A percentile compares a stretch with the other conserved stretches of the same genome.
phyloP scores from a whole-genome alignment of 1,284 basidiomycete genomes.

The Tilletia caries region DNA sequence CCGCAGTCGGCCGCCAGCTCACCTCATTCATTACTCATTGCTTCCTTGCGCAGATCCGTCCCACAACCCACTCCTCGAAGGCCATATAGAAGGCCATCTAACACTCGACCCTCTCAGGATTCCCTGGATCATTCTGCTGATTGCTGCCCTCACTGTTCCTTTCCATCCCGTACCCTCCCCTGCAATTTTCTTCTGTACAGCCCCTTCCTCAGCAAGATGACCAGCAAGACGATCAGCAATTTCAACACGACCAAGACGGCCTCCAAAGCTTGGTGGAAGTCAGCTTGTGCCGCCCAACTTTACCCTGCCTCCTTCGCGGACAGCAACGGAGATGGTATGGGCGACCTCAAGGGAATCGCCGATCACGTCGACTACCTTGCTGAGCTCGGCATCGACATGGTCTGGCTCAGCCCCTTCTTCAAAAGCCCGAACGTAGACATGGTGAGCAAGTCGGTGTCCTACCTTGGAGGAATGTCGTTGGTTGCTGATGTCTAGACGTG shows the following conservation, averaged over 20 bases:
- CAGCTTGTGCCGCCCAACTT: slow-evolving; percentile 55
- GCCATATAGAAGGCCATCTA: too few species aligned
- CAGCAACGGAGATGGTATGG: slow-evolving; percentile 70
- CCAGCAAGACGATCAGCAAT: neutral
- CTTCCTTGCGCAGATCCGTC: too few species aligned
- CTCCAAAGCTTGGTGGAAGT: slow-evolving; percentile 9
- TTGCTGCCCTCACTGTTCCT: too few species aligned
- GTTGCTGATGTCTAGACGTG: slow-evolving; percentile 55
- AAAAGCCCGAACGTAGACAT: slow-evolving; percentile 68
- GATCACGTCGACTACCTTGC: slow-evolving; percentile 69
- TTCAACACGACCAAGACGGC: slow-evolving; percentile 12
- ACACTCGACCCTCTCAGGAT: too few species aligned
- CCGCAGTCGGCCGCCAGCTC: too few species aligned
- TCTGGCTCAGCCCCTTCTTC: slow-evolving; percentile 75
- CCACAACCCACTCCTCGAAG: too few species aligned
- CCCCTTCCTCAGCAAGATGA: too few species aligned
- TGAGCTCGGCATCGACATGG: slow-evolving; percentile 67
- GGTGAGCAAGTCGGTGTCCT: slow-evolving; percentile 52
- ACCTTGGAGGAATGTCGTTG: neutral
- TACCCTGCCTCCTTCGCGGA: slow-evolving; percentile 73
- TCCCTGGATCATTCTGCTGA: too few species aligned
- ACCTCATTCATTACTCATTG: too few species aligned
- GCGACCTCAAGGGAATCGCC: slow-evolving; percentile 69
- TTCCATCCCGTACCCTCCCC: too few species aligned
- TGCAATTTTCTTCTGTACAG: too few species aligned